Evolutionary conservation across 805 yeast species (phyloP).

Genomic region (Kazachstania martiniae): DNA sequence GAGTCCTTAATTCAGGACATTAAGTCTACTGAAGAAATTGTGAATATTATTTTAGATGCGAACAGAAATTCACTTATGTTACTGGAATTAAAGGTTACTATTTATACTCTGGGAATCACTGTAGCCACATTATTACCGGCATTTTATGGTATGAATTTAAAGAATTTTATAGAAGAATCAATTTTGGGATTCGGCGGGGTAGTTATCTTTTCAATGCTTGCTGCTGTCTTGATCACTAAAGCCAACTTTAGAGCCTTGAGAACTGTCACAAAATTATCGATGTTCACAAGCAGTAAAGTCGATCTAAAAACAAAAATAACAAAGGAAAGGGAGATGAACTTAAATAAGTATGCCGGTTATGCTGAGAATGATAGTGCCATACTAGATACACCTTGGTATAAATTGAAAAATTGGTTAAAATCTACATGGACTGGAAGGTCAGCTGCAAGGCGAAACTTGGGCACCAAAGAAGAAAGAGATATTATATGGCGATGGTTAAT

Average conservation of each 20-base stretch:
- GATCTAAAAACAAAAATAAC: too few species aligned
- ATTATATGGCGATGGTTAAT: constrained; percentile 47
- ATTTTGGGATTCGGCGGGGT: constrained; percentile 51
- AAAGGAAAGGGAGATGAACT: constrained; percentile 11
- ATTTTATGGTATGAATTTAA: constrained; percentile 79
- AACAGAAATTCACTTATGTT: constrained; percentile 85
- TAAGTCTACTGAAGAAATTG: constrained; percentile 85
- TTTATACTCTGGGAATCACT: constrained; percentile 76
- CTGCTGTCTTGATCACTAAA: constrained; percentile 45
- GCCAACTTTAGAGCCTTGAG: constrained; percentile 46
- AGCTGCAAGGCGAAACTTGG: constrained; percentile 1
- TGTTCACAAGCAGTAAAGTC: too few species aligned
- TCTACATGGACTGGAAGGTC: constrained; percentile 14
- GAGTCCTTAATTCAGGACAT: constrained; percentile 76
- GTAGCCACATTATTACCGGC: constrained; percentile 81
- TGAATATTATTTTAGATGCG: constrained; percentile 82
- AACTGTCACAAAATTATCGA: constrained; percentile 55
- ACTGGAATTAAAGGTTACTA: constrained; percentile 70
- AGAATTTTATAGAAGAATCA: constrained; percentile 66
- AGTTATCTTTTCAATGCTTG: constrained; percentile 38
- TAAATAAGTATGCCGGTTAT: too few species aligned
- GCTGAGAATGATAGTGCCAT: too few species aligned
- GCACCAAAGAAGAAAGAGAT: constrained; percentile 31
- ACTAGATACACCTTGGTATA: constrained; percentile 12
- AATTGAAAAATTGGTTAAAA: constrained; percentile 9